Evolutionary conservation across 345 rosid species (phyloP).

Genomic region (Toxicodendron radicans): DNA sequence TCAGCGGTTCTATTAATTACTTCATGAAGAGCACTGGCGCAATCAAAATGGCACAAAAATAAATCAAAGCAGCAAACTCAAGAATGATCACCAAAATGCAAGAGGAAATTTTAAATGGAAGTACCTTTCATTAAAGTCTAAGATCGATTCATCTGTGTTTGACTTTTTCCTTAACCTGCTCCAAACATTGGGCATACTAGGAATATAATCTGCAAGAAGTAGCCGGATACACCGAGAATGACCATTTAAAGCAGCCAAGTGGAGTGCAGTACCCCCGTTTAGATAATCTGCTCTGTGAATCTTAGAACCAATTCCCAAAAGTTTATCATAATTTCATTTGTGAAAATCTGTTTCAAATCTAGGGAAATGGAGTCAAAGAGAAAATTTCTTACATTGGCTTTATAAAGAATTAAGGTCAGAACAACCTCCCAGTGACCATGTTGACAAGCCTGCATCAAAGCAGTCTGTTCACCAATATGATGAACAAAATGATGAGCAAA

Average conservation of each 20-base stretch:
- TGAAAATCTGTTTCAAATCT: background rate
- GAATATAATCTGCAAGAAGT: slow-evolving; percentile 84
- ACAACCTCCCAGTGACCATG: slow-evolving; percentile 99
- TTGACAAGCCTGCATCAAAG: slow-evolving; percentile 99
- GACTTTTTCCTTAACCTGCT: slow-evolving; percentile 40
- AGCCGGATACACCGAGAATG: slow-evolving; percentile 84
- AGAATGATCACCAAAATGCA: background rate
- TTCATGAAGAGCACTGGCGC: slow-evolving; percentile 55
- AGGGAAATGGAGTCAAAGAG: background rate
- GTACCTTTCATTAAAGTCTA: slow-evolving; percentile 63
- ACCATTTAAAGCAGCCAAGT: slow-evolving; percentile 91
- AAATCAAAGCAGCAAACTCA: slow-evolving; percentile 5
- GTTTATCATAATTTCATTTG: slow-evolving; percentile 22
- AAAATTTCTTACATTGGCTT: slow-evolving; percentile 74
- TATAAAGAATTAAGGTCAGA: slow-evolving; percentile 77
- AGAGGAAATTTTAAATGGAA: slow-evolving; percentile 2
- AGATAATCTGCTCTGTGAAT: slow-evolving; percentile 90
- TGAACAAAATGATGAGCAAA: background rate
- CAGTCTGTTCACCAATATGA: slow-evolving; percentile 55
- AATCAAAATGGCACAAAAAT: slow-evolving; percentile 19
- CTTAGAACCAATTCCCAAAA: slow-evolving; percentile 35
- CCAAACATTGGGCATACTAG: slow-evolving; percentile 65
- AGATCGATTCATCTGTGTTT: slow-evolving; percentile 29
- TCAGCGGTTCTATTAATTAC: slow-evolving; percentile 84
- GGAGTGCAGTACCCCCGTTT: slow-evolving; percentile 96